Conservation (phyloP, 345 rosid genomes). For the Euclidium syriacum region DNA sequence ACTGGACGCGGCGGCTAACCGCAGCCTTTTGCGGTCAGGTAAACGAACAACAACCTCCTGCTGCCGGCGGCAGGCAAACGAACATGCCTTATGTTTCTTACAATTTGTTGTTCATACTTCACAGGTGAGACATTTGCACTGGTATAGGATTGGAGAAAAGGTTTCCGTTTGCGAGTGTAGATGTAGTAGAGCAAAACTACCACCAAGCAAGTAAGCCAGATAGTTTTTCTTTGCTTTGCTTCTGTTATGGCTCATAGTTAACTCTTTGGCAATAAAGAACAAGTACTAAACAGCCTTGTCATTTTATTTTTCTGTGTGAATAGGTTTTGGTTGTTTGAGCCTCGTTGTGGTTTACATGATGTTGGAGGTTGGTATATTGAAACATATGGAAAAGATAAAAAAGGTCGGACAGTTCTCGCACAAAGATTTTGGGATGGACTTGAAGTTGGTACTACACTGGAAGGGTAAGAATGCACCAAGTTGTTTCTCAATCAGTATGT, state of each 20-base stretch:
- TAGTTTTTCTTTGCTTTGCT: conserved; percentile 2
- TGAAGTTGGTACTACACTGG: conserved; percentile 43
- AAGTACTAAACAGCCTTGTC: background rate
- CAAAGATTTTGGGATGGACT: conserved; percentile 80
- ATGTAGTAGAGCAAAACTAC: conserved; percentile 77
- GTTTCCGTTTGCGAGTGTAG: conserved; percentile 85
- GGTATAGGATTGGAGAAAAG: conserved; percentile 67
- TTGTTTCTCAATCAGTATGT: too few relatives aligned
- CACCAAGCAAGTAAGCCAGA: conserved; percentile 82
- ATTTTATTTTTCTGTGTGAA: conserved; percentile 10
- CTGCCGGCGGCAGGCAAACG: too few relatives aligned
- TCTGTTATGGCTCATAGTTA: background rate
- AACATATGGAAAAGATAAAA: conserved; percentile 81
- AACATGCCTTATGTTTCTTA: too few relatives aligned
- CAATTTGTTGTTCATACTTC: background rate
- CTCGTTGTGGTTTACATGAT: conserved; percentile 84
- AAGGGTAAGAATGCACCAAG: too few relatives aligned
- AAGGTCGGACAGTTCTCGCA: conserved; percentile 53
- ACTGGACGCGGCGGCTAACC: too few relatives aligned
- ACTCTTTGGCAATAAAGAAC: background rate
- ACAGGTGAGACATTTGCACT: conserved; percentile 96
- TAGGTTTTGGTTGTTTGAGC: conserved; percentile 98
- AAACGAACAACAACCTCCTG: too few relatives aligned
- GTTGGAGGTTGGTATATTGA: conserved; percentile 97
- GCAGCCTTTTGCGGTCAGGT: too few relatives aligned